These are phyloP conservation scores for Leptodontidium sp. DNA, from an alignment of 2,329 filamentous ascomycete species.

Conservation along the genomic window DNA sequence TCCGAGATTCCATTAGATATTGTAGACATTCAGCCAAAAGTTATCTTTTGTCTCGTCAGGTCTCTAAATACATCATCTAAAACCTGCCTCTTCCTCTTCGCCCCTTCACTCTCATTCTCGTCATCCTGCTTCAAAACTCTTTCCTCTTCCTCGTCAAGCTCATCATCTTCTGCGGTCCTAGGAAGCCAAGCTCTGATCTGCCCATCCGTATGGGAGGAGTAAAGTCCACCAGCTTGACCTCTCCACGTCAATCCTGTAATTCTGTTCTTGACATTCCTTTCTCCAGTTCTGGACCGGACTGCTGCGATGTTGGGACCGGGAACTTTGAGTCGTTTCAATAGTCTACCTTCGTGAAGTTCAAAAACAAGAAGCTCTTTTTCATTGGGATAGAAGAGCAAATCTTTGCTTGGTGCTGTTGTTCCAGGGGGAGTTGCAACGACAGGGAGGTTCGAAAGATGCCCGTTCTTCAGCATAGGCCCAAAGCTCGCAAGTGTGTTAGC, in stretches of 20 bases:
- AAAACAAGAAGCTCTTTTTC: conserved; percentile 81
- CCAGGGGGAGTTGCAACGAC: conserved; percentile 71
- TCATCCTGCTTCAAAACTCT: conserved; percentile 50
- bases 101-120: conserved; percentile 56
- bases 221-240: conserved; percentile 71
- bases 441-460: conserved; percentile 65
- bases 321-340: conserved; percentile 75
- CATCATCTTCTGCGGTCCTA: conserved; percentile 58
- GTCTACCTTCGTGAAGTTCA: conserved; percentile 78
- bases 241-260: conserved; percentile 82
- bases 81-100: conserved; percentile 77
- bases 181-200: conserved; percentile 83
- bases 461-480: conserved; percentile 82
- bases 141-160: conserved; percentile 57
- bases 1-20: not conserved
- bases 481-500: conserved; percentile 91
- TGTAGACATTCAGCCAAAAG: conserved; percentile 54
- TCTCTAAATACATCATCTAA: conserved; percentile 83
- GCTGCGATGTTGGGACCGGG: conserved; percentile 63
- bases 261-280: conserved; percentile 68
- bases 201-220: conserved; percentile 85
- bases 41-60: conserved; percentile 76
- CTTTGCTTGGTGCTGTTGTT: conserved; percentile 62
- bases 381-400: conserved; percentile 83
- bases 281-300: conserved; percentile 55